Conservation (phyloP, 129 eudicot species). For the Oenanthe sinensis region DNA sequence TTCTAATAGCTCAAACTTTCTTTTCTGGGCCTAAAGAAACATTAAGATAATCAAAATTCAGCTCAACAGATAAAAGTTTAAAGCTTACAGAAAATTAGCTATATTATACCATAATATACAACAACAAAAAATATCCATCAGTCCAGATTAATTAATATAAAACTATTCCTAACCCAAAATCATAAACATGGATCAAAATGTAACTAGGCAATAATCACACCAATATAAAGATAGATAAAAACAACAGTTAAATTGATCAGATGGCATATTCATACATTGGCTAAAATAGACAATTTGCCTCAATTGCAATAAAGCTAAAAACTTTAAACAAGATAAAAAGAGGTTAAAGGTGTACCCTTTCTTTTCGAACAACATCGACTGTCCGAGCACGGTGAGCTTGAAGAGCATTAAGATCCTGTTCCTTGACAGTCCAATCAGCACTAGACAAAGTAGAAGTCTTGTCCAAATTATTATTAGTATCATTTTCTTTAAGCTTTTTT, state of each 20-base stretch:
- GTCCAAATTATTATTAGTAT: slow-evolving; percentile 27
- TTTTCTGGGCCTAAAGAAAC: slow-evolving; percentile 51
- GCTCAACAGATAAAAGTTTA: not conserved
- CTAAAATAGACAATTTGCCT: not conserved
- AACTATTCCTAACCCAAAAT: not conserved
- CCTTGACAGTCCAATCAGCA: slow-evolving; percentile 67
- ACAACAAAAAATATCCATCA: not conserved
- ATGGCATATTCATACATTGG: not conserved
- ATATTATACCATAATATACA: not conserved
- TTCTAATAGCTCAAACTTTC: slow-evolving; percentile 69
- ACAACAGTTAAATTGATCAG: not conserved
- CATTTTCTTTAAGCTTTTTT: slow-evolving; percentile 17
- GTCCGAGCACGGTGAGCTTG: slow-evolving; percentile 58
- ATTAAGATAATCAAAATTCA: not conserved
- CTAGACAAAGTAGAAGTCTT: slow-evolving; percentile 48
- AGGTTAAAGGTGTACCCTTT: slow-evolving; percentile 41
- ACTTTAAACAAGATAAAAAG: not conserved
- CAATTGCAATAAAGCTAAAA: not conserved
- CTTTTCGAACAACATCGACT: slow-evolving; percentile 53
- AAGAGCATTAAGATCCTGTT: slow-evolving; percentile 64
- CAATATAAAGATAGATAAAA: not conserved
- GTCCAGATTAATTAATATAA: not conserved
- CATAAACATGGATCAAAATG: not conserved
- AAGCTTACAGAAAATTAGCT: not conserved
- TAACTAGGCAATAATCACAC: not conserved